Evolutionary conservation across 1,284 basidiomycete species (phyloP).

Genomic region (Ceratobasidium sp.): DNA sequence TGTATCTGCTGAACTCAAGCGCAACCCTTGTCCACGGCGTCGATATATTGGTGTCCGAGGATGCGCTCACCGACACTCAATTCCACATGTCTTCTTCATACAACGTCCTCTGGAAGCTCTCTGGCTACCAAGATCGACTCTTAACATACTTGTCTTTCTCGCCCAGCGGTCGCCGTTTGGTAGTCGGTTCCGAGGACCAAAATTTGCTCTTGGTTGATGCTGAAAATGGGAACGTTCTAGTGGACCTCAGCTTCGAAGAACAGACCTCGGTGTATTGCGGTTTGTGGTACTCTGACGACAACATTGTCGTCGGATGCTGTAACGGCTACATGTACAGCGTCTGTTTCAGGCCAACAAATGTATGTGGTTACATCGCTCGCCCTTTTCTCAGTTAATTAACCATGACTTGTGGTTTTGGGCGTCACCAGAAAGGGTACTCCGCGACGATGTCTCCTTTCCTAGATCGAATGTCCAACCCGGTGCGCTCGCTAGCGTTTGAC

Average conservation of each 20-base stretch:
- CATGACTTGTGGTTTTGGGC: no score
- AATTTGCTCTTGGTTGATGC: neutral
- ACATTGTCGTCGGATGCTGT: neutral
- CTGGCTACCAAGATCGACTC: no score
- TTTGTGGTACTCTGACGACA: neutral
- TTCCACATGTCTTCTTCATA: no score
- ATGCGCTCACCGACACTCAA: no score
- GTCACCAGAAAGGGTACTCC: neutral
- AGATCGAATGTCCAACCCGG: neutral
- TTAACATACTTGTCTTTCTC: no score
- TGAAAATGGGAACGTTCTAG: neutral
- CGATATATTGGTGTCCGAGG: no score
- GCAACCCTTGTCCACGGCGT: no score
- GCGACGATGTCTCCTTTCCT: neutral
- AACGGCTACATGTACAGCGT: neutral
- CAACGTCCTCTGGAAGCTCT: no score
- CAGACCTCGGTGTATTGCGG: neutral
- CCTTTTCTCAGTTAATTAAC: no score
- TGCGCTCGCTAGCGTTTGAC: slow-evolving; percentile 12
- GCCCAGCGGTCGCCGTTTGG: no score
- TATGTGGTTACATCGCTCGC: neutral
- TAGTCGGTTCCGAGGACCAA: no score
- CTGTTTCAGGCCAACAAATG: neutral
- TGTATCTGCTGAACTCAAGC: no score
- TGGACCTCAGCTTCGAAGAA: neutral